Base-by-base conservation (phyloP, 176 grass and related monocot genomes). In the Metroxylon sagu region DNA sequence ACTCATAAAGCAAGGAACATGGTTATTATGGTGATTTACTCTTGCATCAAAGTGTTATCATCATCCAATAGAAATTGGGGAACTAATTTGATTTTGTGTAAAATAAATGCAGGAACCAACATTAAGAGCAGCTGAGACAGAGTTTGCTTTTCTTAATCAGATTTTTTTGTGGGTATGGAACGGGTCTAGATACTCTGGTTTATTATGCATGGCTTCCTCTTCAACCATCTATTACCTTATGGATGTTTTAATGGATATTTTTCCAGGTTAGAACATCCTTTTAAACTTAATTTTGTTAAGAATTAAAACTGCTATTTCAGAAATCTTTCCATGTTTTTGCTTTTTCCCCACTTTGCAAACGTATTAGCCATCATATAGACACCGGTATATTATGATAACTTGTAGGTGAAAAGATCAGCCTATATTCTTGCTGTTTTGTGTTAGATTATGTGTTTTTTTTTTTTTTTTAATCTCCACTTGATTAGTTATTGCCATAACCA, bases 141-240 rank as follows among this genome's bases (percentile, higher is more conserved):
- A 72, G n/a, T 48, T 61, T 53, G 25, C 26, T 16, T 53, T 72
- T 62, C 57, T 72, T 19, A 59, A 25, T 62, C 69, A 62, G 21
- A 53, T 72, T 25, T 18, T 61, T 39, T 62, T 26, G 18, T 61
- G 69, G 69, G 58, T 61, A 25, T 72, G 69, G 69, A 62, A 57
- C 39, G 69, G 26, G 2, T 72, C 69, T 18, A 72, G 57, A 50
- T 39, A 53, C 48, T 62, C 69, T 72, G 58, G 69, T 29, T 30
- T 62, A 10, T 27, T 62, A 28, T 72, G 69, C 49, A 19, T 72
- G 58, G 26, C 17, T 16, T 61, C 27, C 26, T 54, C 69, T 53
- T 72, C 58, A 18, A 23, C 28, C 28, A 72, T 72, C 26, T 72
- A 72, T 29, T 53, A n/a, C 57, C 30, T 62, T 8, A 72, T 72